phyloP scores from a whole-genome alignment of 2,329 filamentous ascomycete genomes.

The Pseudogymnoascus sp. region DNA sequence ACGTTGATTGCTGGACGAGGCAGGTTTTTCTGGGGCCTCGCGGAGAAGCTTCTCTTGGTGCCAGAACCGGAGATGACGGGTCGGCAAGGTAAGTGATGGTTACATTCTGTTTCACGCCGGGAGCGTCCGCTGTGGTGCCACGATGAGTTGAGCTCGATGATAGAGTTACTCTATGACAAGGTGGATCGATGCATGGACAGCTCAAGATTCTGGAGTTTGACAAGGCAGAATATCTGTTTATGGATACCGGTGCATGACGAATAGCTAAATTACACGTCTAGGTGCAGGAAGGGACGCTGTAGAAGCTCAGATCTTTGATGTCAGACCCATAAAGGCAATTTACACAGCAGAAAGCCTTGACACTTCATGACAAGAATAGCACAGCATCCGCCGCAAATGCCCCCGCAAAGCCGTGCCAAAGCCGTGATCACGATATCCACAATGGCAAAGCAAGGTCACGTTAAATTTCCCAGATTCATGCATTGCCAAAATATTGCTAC shows the following conservation, averaged over 20 bases:
- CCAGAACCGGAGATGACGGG: background rate
- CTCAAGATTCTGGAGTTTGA: background rate
- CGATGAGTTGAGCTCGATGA: background rate
- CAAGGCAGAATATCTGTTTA: background rate
- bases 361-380: constrained; percentile 3
- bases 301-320: constrained; percentile 5
- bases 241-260: background rate
- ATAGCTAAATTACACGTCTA: constrained; percentile 6
- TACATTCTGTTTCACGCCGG: background rate
- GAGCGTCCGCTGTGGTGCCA: background rate
- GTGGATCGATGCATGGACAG: background rate
- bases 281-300: background rate
- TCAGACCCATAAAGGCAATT: background rate
- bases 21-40: background rate
- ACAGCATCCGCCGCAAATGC: background rate
- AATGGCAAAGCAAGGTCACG: background rate
- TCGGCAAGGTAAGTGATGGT: background rate
- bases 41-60: constrained; percentile 1
- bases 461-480: constrained; percentile 6
- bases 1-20: background rate
- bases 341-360: constrained; percentile 2
- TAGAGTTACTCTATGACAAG: background rate
- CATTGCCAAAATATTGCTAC: background rate
- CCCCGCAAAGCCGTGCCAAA: background rate
- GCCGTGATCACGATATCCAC: background rate